Evolutionary conservation across 257 asterid genomes (phyloP), one percentile per base, ranked within the genome.

Genomic region (Cordia subcordata): DNA sequence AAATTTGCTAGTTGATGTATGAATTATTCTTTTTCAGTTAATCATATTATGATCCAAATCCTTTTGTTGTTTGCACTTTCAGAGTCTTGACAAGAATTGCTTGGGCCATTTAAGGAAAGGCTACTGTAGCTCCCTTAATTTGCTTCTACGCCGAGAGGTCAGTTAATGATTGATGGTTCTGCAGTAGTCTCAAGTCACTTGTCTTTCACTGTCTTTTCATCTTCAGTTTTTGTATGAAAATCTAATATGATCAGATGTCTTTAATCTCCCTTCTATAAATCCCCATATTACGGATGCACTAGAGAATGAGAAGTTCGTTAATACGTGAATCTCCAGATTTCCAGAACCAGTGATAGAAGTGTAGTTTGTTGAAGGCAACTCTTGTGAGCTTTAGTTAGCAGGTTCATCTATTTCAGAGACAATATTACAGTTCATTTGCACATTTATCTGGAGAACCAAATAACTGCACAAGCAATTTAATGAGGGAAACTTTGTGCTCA

Each of bases 71-170:
- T 49, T 62, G 46, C 47, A 53, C 65, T 55, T 65, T 73, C 88
- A 93, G 99, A 79, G 86, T 77, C 99, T 93, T 49, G 99, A 93
- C 71, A 83, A 80, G 72, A 75, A 78, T 72, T 82, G 90, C 83
- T 83, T 89, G 77, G 85, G 77, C 58, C 75, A 96, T 65, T 74
- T 93, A 60, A 75, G 97, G 82, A 93, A 84, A 88, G 99, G 96
- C 57, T 93, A 93, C 71, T 93, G 96, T 82, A 81, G 83, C 86
- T 93, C 99, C 58, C 75, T 89, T 70, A 93, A 93, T 77, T 75
- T 85, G 71, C 97, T 93, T 69, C 71, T 93, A 62, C 88, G 94
- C 39, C 86, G 92, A 23, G 99, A 89, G 99, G 99, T 93, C 58
- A 72, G 96, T 61, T 57, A 61, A 61, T 62, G 35, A 8, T 63